Evolutionary conservation across 495 filamentous ascomycete genomes (phyloP).

Genomic region (Podospora comata): DNA sequence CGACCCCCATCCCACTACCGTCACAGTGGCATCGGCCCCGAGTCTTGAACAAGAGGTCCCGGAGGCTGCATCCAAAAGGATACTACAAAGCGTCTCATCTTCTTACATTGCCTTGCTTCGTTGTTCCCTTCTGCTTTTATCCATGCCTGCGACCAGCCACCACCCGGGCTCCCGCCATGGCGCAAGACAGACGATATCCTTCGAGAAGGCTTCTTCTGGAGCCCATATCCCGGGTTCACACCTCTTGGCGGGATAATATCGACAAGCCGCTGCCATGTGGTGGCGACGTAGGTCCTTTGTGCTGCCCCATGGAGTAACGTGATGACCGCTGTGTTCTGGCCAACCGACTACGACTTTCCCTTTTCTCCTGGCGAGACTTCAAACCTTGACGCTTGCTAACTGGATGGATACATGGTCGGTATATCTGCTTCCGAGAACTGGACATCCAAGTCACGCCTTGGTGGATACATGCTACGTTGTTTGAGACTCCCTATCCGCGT

Average conservation of each 20-base stretch:
- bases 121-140: not conserved
- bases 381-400: not conserved
- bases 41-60: not conserved
- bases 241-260: conserved; percentile 26
- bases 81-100: not conserved
- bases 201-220: conserved; percentile 15
- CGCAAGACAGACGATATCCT: conserved; percentile 10
- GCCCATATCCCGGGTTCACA: conserved; percentile 33
- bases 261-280: conserved; percentile 16
- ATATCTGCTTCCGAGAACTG: conserved; percentile 1
- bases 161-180: not conserved
- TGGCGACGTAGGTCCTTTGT: conserved; percentile 2
- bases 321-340: not conserved
- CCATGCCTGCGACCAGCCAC: not conserved
- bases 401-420: not conserved
- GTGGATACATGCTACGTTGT: not conserved
- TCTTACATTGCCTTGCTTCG: conserved; percentile 5
- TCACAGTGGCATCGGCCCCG: conserved; percentile 1
- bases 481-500: not conserved
- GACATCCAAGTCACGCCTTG: not conserved
- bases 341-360: conserved; percentile 3
- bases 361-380: not conserved
- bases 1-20: not conserved
- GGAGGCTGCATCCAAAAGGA: conserved; percentile 8
- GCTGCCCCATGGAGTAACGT: not conserved